Base-by-base conservation (phyloP, 2,329 filamentous ascomycete genomes). In the Epicoccum nigrum region DNA sequence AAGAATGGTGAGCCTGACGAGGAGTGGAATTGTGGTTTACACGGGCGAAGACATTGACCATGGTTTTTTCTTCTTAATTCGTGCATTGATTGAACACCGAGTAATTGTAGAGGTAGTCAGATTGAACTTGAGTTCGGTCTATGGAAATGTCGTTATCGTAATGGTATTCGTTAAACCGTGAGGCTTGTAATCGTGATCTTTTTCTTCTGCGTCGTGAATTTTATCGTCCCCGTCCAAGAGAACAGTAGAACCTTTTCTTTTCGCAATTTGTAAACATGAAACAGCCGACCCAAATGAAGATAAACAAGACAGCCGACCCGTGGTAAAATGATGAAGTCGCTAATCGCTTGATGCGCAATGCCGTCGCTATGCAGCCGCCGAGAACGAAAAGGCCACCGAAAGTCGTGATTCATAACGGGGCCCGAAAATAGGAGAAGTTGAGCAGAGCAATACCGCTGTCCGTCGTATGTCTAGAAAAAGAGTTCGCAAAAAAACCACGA, bases 331-430 rank as follows among this genome's bases (percentile, higher is more conserved):
- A 48, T 33, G 34, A 42, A 17, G 25, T 66, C 67, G 67, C 65
- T 67, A 64, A 70, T 64, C 67, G 67, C 68, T 70, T 53, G 64
- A 68, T 64, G 62, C 64, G 59, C 54, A 65, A 68, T 65, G 61
- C 65, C 60, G 54, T 70, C 67, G 67, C 68, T 71, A 71, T 71
- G 69, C 68, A 65, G 54, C 56, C 62, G 55, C 57, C 54, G 44
- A 33, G 53, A 28, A 62, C 48, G 34, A 51, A 47, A 19, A 54
- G 30, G 50, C 48, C 31, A 62, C 63, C 41, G 60, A 62, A 57
- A 64, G 53, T 54, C 47, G 47, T 62, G 46, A 58, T 40, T 40
- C 37, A 23, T 45, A 20, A 34, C 31, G 28, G 23, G 17, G 37
- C 20, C 28, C 20, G 30, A 35, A 30, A 28, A 30, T 13, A 12